Percentiles rank a stretch among this genome's conserved stretches.
Evolutionary conservation across 345 rosid genomes (phyloP).

Genomic region (Murraya paniculata): DNA sequence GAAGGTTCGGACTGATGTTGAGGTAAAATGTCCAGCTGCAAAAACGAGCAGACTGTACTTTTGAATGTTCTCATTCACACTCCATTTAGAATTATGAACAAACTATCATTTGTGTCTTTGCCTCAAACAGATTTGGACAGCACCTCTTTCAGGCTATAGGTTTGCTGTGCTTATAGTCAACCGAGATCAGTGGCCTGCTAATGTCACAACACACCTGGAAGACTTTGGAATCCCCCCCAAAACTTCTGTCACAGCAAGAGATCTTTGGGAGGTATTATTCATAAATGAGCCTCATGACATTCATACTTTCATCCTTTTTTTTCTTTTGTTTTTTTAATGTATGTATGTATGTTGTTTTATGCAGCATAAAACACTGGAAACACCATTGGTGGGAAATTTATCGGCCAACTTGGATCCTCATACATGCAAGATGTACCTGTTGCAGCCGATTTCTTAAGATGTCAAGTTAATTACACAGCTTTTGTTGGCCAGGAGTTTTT

Average conservation of each 20-base stretch:
- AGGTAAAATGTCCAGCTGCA: conserved; percentile 38
- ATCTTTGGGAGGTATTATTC: conserved; percentile 67
- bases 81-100: neutral
- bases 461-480: neutral
- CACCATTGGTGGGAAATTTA: conserved; percentile 49
- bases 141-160: conserved; percentile 53
- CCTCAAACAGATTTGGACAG: conserved; percentile 65
- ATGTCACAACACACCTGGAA: conserved; percentile 61
- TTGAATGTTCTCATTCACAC: too few relatives aligned
- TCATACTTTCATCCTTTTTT: too few relatives aligned
- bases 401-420: conserved; percentile 58
- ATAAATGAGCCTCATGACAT: neutral
- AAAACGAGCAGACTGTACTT: too few relatives aligned
- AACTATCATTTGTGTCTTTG: neutral
- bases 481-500: too few relatives aligned
- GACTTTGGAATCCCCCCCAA: conserved; percentile 57
- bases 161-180: conserved; percentile 62
- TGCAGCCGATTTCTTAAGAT: conserved; percentile 65
- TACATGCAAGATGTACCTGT: conserved; percentile 65
- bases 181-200: conserved; percentile 31
- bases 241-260: conserved; percentile 49
- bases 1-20: conserved; percentile 59
- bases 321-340: too few relatives aligned
- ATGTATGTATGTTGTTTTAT: neutral
- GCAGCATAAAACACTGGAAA: conserved; percentile 75